Base-by-base conservation (phyloP, 1,284 basidiomycete species). In the Rhodotorula sp. region DNA sequence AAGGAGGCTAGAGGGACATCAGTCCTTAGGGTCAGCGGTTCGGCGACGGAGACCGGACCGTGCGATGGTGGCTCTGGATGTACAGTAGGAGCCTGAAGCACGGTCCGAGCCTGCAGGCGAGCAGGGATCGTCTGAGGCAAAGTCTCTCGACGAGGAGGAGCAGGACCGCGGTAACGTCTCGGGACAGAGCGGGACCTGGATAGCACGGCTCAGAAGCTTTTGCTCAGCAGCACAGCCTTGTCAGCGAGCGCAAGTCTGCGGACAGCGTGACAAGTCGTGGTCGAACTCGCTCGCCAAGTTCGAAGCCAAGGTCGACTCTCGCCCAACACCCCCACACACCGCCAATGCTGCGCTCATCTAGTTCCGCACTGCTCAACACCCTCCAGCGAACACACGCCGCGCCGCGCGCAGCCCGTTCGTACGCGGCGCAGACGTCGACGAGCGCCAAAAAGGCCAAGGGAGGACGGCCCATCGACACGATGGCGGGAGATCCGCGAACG, bases 391-490 rank as follows among this genome's bases (percentile, higher is more conserved):
- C 50, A n/a, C 40, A 28, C 24, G 50, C 26, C 24, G 18, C 3
- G 22, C 13, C 30, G 24, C 26, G 55, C 28, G 31, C 48, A 11
- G 26, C 50, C 24, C 67, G 67, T 20, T 30, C 67, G 11, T 69
- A 69, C 51, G 67, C 67, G 20, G 61, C 59, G 24, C 57, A 64
- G 55, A n/a, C 37, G 54, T 56, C 2, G 37, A 51, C 13, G 59
- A 59, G 26, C 63, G 67, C 31, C 57, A 62, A 58, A 69, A 69
- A 28, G 69, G 55, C 62, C 65, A 48, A 61, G 62, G 8, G 65
- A 66, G 40, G 64, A 58, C 40, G 16, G 16, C 40, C 40, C 40
- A 44, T 44, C 40, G 40, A 44, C 40, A 18, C 40, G 40, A 44
- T 44, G 40, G 40, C 40, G 40, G 63, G 51, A 16, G 72, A 74